A percentile compares a stretch with the other conserved stretches of the same genome.
Conservation (phyloP, 2,329 filamentous ascomycete genomes). For the Trichoderma koningii region DNA sequence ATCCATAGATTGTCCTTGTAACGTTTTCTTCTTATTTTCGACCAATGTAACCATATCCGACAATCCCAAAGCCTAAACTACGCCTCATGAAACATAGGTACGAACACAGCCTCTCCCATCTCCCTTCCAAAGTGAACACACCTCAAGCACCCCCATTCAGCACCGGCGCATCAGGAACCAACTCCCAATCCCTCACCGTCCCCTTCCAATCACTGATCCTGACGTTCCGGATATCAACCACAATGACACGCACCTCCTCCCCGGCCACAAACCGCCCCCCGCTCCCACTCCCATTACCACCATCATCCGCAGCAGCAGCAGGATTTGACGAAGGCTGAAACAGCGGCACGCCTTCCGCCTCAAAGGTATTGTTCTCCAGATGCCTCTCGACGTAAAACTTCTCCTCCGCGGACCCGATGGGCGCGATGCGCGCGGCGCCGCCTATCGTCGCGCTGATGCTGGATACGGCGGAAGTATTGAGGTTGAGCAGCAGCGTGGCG, state of each 20-base stretch:
- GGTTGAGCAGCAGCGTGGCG: slow-evolving; percentile 79
- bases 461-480: slow-evolving; percentile 85
- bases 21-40: neutral
- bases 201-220: slow-evolving; percentile 95
- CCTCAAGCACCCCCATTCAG: slow-evolving; percentile 47
- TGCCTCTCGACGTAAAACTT: slow-evolving; percentile 80
- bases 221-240: slow-evolving; percentile 81
- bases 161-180: slow-evolving; percentile 42
- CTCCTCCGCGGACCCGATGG: slow-evolving; percentile 77
- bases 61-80: neutral
- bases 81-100: slow-evolving; percentile 3
- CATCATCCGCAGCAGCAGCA: too few relatives aligned
- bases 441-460: slow-evolving; percentile 94
- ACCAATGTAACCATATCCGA: neutral
- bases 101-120: neutral
- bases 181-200: slow-evolving; percentile 76
- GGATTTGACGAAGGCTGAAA: slow-evolving; percentile 42
- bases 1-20: too few relatives aligned
- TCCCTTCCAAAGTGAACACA: too few relatives aligned
- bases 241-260: slow-evolving; percentile 82
- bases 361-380: slow-evolving; percentile 89
- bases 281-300: slow-evolving; percentile 48
- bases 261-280: slow-evolving; percentile 72
- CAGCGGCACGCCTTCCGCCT: slow-evolving; percentile 46
- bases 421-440: slow-evolving; percentile 75